Evolutionary conservation across 805 yeast genomes (phyloP), one percentile per base, ranked within the genome.

Genomic region (Wickerhamiella occidentalis): DNA sequence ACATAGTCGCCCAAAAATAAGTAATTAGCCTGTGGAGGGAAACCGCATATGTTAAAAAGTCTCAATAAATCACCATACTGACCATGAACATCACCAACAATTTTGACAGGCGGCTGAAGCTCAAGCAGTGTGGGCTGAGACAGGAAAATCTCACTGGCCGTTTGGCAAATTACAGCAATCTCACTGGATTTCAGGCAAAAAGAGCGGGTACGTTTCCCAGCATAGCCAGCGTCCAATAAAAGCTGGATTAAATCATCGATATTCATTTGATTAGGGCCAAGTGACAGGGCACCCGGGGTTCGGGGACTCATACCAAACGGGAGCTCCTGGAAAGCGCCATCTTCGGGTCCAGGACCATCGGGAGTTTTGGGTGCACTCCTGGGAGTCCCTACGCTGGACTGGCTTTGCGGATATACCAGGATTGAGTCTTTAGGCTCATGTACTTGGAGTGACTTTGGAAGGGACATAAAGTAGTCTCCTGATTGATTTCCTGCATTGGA

Each of bases 81-180:
- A 26, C 98, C 98, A 66, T 92, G 98, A 26, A 92, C 94, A 64
- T 92, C 98, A 44, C 94, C 94, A 3, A 84, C 94, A 19, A 83
- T 83, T 63, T 84, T 84, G 19, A 83, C 92, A 0, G 94, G 92
- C 2, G 92, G 85, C 40, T 85, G 77, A 53, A 90, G 71, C 64
- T 92, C 97, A 51, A 90, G 70, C 47, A 90, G 68, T 4, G 96
- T 76, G 5, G 98, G 98, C 64, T 92, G 97, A 49, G 84, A 76
- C 51, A 92, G 68, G 59, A 92, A 85, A 13, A 90, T 80, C 61
- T 92, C 96, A 53, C 96, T 74, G 3, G 96, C 94, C 36, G 79
- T 77, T 36, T 84, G 75, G 68, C 98, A 92, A 40, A 92, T 80
- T 55, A 78, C 73, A 22, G 87, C 83, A 54, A 92, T 88, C 62